Conservation (phyloP, 306 rosid species). For the Prunus padus region DNA sequence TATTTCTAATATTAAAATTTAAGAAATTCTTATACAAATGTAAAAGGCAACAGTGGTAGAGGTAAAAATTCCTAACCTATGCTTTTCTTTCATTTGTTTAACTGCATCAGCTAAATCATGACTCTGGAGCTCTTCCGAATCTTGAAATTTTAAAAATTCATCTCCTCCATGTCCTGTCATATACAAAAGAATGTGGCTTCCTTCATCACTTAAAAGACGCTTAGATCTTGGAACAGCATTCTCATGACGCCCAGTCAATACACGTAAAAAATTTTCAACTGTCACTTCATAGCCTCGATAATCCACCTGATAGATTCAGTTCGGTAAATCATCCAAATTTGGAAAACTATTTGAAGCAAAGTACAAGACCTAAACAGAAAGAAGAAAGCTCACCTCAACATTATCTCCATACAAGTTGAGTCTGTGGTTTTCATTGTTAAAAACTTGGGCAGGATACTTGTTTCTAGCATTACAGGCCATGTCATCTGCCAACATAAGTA, state of each 20-base stretch:
- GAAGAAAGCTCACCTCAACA: conserved; percentile 68
- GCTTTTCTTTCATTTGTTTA: conserved; percentile 96
- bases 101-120: conserved; percentile 98
- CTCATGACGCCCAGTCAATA: conserved; percentile 88
- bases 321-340: conserved; percentile 13
- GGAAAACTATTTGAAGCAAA: background rate
- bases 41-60: background rate
- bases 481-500: conserved; percentile 96
- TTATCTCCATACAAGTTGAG: conserved; percentile 94
- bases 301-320: conserved; percentile 66
- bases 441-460: conserved; percentile 94
- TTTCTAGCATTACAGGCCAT: conserved; percentile 98
- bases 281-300: conserved; percentile 99
- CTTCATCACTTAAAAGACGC: conserved; percentile 95
- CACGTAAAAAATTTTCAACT: conserved; percentile 78
- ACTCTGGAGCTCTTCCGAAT: conserved; percentile 97
- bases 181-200: conserved; percentile 92
- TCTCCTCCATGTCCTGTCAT: conserved; percentile 99
- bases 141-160: conserved; percentile 96
- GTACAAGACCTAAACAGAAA: background rate
- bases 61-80: conserved; percentile 46
- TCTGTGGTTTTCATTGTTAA: conserved; percentile 90
- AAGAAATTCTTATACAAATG: background rate
- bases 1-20: background rate
- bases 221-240: conserved; percentile 92